Base-by-base conservation (phyloP, 257 asterid species). In the Osmanthus fragrans region DNA sequence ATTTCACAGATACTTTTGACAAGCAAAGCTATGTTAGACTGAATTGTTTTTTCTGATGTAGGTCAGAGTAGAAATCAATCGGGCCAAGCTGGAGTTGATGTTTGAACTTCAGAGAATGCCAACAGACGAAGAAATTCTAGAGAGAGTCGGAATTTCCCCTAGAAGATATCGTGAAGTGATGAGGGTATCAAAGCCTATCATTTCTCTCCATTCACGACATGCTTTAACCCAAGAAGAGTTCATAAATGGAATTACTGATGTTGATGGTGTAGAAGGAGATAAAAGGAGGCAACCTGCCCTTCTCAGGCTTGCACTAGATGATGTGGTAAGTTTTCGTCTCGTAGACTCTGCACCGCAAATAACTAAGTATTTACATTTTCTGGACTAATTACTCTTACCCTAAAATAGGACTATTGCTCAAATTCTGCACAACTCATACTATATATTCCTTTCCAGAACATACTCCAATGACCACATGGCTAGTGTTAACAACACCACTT, bases 301-400 rank as follows among this genome's bases (percentile, higher is more conserved):
- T 75, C 97, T 94, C 82, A 89, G 97, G 88, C 97, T 94, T 75
- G 97, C 97, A 72, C 89, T 92, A 18, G 98, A 94, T 73, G 98
- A 94, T 78, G 98, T 94, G 97, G 98, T 92, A 86, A 86, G 9
- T 7, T 23, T 79, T 82, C 54, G 13, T 58, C 66, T 56, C 66
- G 8, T 19, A 19, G 25, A 56, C n/a, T 56, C 66, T 21, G 64
- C 12, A 6, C 11, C 27, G 3, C 1, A 19, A n/a, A 5, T n/a
- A 5, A 19, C 64, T 54, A 49, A 0, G 27, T 54, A 11, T 16
- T 47, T 15, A 16, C 56, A 15, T 13, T 47, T 15, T 47, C n/a
- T 47, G 56, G n/a, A 47, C n/a, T 47, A 47, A 15, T 47, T 47
- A 47, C 56, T 13, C 56, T 47, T 1, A 15, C 56, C 13, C 54